phyloP scores from a whole-genome alignment of 179 eudicot species.

The Sideroxylon spinosum region DNA sequence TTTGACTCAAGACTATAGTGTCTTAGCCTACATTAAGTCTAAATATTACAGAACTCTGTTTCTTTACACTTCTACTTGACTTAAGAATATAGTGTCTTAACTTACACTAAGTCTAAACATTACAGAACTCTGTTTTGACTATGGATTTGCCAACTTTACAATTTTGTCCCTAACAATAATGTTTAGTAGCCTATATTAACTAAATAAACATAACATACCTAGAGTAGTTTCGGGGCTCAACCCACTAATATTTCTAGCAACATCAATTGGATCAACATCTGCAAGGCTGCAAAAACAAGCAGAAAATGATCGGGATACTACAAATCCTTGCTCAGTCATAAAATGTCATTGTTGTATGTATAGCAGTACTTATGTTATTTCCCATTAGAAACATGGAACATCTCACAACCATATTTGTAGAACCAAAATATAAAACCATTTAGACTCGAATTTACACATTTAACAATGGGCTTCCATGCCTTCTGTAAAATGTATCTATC shows the following conservation, averaged over 20 bases:
- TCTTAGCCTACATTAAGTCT: too few relatives aligned
- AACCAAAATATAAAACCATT: not conserved
- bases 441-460: not conserved
- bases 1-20: too few relatives aligned
- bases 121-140: too few relatives aligned
- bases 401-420: not conserved
- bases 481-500: not conserved
- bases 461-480: not conserved
- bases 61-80: too few relatives aligned
- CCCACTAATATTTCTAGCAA: constrained; percentile 81
- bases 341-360: not conserved
- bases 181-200: not conserved
- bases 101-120: too few relatives aligned
- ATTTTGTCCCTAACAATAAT: too few relatives aligned
- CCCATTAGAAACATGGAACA: not conserved
- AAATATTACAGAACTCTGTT: too few relatives aligned
- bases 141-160: too few relatives aligned
- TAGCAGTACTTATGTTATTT: not conserved
- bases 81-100: too few relatives aligned
- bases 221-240: constrained; percentile 96
- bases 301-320: constrained; percentile 3
- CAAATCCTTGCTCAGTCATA: not conserved
- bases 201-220: constrained; percentile 32
- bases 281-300: constrained; percentile 62
- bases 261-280: constrained; percentile 96